Evolutionary conservation across 176 grass and related monocot genomes (phyloP).

Genomic region (Puya raimondii): DNA sequence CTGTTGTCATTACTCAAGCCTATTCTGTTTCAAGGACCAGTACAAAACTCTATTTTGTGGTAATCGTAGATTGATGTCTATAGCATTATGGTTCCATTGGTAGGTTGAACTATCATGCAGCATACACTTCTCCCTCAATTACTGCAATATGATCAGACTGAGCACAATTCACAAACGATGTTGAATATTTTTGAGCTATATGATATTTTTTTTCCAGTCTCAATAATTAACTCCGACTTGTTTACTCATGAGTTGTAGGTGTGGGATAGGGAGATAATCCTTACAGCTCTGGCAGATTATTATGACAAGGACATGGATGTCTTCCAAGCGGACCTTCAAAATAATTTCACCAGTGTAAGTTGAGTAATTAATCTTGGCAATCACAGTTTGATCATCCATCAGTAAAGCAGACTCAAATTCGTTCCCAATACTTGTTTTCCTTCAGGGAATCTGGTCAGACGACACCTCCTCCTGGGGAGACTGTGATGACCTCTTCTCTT

Average conservation of each 20-base stretch:
- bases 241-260: slow-evolving; percentile 32
- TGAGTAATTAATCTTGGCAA: not conserved
- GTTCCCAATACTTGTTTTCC: not conserved
- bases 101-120: too few relatives aligned
- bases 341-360: slow-evolving; percentile 58
- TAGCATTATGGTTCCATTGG: too few relatives aligned
- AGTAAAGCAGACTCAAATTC: not conserved
- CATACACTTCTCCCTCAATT: too few relatives aligned
- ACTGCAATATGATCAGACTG: too few relatives aligned
- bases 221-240: not conserved
- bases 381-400: not conserved
- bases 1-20: too few relatives aligned
- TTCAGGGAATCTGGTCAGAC: slow-evolving; percentile 47
- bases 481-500: slow-evolving; percentile 55
- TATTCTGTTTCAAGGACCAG: too few relatives aligned
- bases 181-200: too few relatives aligned
- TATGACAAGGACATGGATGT: slow-evolving; percentile 49
- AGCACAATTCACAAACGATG: too few relatives aligned
- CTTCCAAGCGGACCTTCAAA: slow-evolving; percentile 52
- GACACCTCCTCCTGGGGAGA: slow-evolving; percentile 55
- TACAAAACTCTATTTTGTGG: too few relatives aligned
- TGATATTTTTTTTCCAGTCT: not conserved
- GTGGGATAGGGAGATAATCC: slow-evolving; percentile 89
- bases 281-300: slow-evolving; percentile 44
- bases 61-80: too few relatives aligned